Evolutionary conservation across 2,329 filamentous ascomycete genomes (phyloP), one percentile per base, ranked within the genome.

Genomic region (Aspergillus sp.): DNA sequence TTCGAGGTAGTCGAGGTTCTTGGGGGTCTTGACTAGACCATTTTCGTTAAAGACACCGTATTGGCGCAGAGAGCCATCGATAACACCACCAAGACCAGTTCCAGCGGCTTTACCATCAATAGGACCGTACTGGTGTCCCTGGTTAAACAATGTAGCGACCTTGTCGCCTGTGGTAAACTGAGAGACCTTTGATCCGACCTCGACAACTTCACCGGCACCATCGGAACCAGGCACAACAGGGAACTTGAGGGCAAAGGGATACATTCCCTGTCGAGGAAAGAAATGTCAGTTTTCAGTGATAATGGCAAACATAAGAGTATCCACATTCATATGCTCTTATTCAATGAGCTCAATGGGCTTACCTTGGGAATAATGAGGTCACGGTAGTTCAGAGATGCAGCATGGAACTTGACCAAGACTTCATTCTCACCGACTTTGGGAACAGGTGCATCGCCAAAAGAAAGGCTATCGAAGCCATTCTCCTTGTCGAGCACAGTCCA

Each of bases 21-120:
- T 60, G 1, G 88, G 87, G 44, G 78, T 72, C 37, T 68, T 69
- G 11, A 89, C 83, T 5, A 91, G 72, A 2, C 85, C 86, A 19
- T 64, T 76, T 68, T 89, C 82, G 46, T 79, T 73, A 60, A 86
- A 89, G 8, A 80, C 77, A 46, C 71, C 85, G 51, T 85, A 82
- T 53, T 85, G 73, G 36, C 85, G 78, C 27, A 91, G 73, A 0
- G 77, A 78, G 45, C 88, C 88, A 55, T 90, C 79, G 1, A 85
- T 44, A 8, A 73, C 73, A 39, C 85, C 86, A 43, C 87, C 87
- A 1, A 90, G 76, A 3, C 84, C 84, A 1, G 80, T 81, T 1
- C 47, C 43, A 5, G 68, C 44, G 27, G 64, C 67, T 36, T 72
- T 37, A 5, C 37, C 6, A 38, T 65, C 58, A 12, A 79, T 61